Evolutionary conservation across 176 grass and related monocot genomes (phyloP), one percentile per base, ranked within the genome.

Genomic region (Oryza glaberrima): DNA sequence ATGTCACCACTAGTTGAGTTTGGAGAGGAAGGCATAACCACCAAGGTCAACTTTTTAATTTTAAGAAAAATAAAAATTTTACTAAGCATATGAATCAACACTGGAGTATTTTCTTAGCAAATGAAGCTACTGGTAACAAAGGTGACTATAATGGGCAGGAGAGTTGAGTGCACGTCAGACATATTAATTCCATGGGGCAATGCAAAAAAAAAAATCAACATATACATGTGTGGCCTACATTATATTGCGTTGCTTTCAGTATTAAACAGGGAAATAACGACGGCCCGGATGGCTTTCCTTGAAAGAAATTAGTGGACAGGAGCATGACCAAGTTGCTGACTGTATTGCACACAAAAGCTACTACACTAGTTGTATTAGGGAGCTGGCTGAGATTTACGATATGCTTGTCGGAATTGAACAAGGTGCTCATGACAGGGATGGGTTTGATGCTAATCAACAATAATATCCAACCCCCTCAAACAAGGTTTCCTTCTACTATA

Each of bases 271-370:
- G n/a, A 63, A 63, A 63, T 23, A 63, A 11, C 58, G n/a, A 63
- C 19, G 8, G 20, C 16, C 16, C 56, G 17, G 56, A 61, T 61
- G 70, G 69, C 4, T 23, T 38, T 38, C 11, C 23, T n/a, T 43
- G 6, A 9, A 49, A 16, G 10, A 35, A 81, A 43, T 56, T 63
- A 7, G 75, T 64, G 83, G 67, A 35, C 38, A 63, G 12, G n/a
- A 79, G 28, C 12, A 19, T 47, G 76, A 65, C 84, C 84, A 86
- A 60, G 54, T 65, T 20, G 75, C 40, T 19, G 35, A 49, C 10
- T 6, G 26, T 4, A 78, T 0, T 30, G 40, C 75, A 78, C 75
- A 61, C 17, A 73, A 35, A 43, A 56, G 52, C 51, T 54, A 54
- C 51, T 6, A 52, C 30, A 32, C 30, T 32, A 2, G 16, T 15